phyloP scores from a whole-genome alignment of 2,329 filamentous ascomycete species.

The Sarocladiaceae sp. region DNA sequence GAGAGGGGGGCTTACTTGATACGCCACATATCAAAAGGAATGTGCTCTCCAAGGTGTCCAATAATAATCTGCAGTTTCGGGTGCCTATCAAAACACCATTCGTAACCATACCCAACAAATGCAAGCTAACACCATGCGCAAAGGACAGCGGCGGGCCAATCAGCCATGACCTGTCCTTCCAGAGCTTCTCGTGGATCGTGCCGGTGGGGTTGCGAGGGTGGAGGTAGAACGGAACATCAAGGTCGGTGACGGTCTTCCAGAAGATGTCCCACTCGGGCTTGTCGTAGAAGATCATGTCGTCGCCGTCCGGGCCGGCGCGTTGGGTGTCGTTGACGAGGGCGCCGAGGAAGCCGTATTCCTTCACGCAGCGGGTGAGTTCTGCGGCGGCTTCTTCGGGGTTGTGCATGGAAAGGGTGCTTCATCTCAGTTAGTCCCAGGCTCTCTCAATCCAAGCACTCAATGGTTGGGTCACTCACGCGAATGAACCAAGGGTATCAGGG shows the following conservation, averaged over 20 bases:
- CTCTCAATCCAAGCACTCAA: no score
- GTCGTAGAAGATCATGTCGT: constrained; percentile 63
- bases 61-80: constrained; percentile 42
- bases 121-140: constrained; percentile 54
- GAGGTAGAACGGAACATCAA: constrained; percentile 62
- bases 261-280: constrained; percentile 56
- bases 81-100: constrained; percentile 46
- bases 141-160: constrained; percentile 57
- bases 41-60: constrained; percentile 44
- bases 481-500: constrained; percentile 40
- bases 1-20: constrained; percentile 28
- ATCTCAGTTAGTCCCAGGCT: no score
- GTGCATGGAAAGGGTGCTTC: constrained; percentile 48
- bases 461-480: constrained; percentile 31
- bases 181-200: constrained; percentile 52
- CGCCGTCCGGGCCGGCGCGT: constrained; percentile 51
- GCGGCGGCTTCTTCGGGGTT: constrained; percentile 43
- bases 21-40: constrained; percentile 45
- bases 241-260: constrained; percentile 53
- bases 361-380: constrained; percentile 50
- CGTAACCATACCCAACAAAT: constrained; percentile 47
- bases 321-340: constrained; percentile 60
- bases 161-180: constrained; percentile 54
- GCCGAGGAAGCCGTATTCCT: constrained; percentile 57
- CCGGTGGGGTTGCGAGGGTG: constrained; percentile 58